Evolutionary conservation across 768 basidiomycete species (phyloP).

Genomic region (Lactifluus pinguis): DNA sequence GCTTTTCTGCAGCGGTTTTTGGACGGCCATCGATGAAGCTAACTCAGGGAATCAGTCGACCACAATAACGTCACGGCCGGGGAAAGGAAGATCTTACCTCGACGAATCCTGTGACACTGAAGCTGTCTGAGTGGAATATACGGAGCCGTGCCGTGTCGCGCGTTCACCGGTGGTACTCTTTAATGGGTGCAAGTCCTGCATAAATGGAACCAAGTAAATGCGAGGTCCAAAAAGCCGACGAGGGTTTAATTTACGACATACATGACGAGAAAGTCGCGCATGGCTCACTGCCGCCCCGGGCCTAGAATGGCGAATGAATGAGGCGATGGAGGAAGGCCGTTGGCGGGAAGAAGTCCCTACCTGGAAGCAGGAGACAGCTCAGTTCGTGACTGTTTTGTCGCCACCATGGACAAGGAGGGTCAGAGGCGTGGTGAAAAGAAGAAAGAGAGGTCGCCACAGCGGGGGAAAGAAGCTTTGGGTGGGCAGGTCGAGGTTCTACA

Average conservation of each 20-base stretch:
- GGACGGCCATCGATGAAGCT: constrained; percentile 17
- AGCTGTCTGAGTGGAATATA: background rate
- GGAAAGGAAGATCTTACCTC: background rate
- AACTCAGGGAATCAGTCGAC: background rate
- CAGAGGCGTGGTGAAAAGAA: constrained; percentile 6
- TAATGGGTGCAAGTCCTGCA: constrained; percentile 1
- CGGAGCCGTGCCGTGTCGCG: background rate
- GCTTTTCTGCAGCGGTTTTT: constrained; percentile 16
- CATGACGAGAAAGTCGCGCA: constrained; percentile 9
- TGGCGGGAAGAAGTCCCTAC: constrained; percentile 1
- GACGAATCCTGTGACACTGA: constrained; percentile 4
- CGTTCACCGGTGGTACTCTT: constrained; percentile 4
- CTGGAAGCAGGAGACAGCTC: constrained; percentile 4
- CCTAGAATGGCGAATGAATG: constrained; percentile 14
- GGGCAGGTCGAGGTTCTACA: background rate
- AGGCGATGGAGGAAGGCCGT: constrained; percentile 6
- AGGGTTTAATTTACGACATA: constrained; percentile 10
- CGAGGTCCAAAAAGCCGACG: background rate
- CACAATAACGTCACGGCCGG: background rate
- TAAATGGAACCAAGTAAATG: background rate
- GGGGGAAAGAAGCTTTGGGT: background rate
- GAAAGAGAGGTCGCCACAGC: background rate
- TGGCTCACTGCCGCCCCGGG: constrained; percentile 3
- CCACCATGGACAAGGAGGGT: constrained; percentile 5
- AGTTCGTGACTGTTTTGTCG: constrained; percentile 10